Percentiles rank a stretch among this genome's conserved stretches.
Evolutionary conservation across 371 early-diverging fungal genomes (phyloP).

Genomic region (Circinella minor): DNA sequence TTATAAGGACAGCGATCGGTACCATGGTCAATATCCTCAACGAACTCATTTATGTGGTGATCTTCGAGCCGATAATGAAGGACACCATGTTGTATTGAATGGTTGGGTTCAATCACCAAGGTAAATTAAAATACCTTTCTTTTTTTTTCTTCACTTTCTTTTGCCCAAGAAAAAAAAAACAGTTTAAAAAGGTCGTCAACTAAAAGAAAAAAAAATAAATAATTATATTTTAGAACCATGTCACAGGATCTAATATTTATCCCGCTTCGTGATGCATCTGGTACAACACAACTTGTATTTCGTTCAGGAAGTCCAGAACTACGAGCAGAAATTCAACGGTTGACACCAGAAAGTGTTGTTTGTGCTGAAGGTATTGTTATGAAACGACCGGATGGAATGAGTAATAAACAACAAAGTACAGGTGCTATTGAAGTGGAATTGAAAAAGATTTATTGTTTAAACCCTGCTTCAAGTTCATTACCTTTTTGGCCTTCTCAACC

Average conservation of each 20-base stretch:
- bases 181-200: too few relatives aligned
- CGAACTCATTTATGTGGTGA: conserved; percentile 80
- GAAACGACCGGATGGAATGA: conserved; percentile 54
- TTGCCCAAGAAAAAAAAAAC: background rate
- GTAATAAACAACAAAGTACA: conserved; percentile 55
- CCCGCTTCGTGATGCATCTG: conserved; percentile 71
- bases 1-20: conserved; percentile 44
- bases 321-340: conserved; percentile 43
- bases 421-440: conserved; percentile 80
- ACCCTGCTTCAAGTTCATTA: conserved; percentile 67
- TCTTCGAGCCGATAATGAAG: conserved; percentile 54
- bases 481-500: conserved; percentile 75
- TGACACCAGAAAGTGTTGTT: conserved; percentile 71
- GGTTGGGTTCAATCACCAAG: conserved; percentile 81
- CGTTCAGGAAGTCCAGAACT: conserved; percentile 21
- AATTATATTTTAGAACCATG: conserved; percentile 47
- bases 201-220: background rate
- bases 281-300: conserved; percentile 69
- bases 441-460: conserved; percentile 65
- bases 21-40: conserved; percentile 52
- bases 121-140: conserved; percentile 24
- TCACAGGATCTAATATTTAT: conserved; percentile 70
- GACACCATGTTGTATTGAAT: conserved; percentile 67
- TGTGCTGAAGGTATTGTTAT: conserved; percentile 67
- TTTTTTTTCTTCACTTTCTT: too few relatives aligned